Base-by-base conservation (phyloP, 345 rosid species). In the Citrus cavaleriei region DNA sequence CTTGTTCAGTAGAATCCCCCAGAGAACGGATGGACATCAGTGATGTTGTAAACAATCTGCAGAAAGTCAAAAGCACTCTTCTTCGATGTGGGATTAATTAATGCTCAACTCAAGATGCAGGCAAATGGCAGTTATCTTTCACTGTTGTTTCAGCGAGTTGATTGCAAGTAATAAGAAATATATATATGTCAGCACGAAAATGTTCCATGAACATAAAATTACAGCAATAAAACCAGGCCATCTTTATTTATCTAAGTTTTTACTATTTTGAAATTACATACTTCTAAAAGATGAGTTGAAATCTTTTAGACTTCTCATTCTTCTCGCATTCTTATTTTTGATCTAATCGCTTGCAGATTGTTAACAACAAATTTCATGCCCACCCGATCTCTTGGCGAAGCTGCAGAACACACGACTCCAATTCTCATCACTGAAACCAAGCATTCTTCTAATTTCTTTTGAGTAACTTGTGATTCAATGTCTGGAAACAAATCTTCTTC, bases 321-420 rank as follows among this genome's bases (percentile, higher is more conserved):
- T 67, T 32, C 40, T 51, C 37, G 25, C 59, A 6, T 22, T 78
- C 14, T 1, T 14, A 3, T 59, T 72, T 22, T 51, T 61, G 13
- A 28, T 73, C 81, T 82, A 30, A 77, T 68, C 9, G 46, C 82
- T 2, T 22, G 62, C 58, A 86, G 58, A 61, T 75, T 80, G 46
- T 78, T 84, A 9, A 77, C 85, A 9, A 76, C 80, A 35, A 10
- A 6, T 37, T 24, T 72, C 79, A 80, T 75, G 2, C 58, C 21
- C 75, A 75, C 76, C 49, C 82, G 71, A 10, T 82, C 21, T 54
- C 30, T 21, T 3, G 82, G 78, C 7, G 55, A 68, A 30, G 24
- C 63, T 13, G 69, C 16, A 46, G 85, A 77, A 59, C 89, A 80
- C 0, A 77, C 22, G 0, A 81, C 69, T 57, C 86, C 85, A 37